phyloP scores from a whole-genome alignment of 176 grass and related monocot genomes.

The Microstegium vimineum region DNA sequence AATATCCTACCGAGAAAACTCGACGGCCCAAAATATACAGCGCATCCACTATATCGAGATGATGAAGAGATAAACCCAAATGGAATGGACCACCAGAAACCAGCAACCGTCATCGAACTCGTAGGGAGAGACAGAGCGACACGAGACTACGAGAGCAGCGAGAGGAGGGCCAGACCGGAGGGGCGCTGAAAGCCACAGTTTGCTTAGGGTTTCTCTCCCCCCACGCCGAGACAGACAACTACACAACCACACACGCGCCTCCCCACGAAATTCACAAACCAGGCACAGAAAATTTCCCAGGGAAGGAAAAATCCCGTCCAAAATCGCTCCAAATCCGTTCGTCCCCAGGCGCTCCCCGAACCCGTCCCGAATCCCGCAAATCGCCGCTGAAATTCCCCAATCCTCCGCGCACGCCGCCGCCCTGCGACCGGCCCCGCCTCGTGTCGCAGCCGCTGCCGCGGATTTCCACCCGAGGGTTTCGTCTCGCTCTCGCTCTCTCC shows the following conservation, averaged over 20 bases:
- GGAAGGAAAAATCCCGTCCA: constrained; percentile 33
- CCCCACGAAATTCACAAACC: constrained; percentile 34
- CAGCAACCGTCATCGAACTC: constrained; percentile 14
- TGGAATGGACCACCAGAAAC: not conserved
- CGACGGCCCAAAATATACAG: not conserved
- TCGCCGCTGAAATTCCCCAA: constrained; percentile 23
- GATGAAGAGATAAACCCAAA: not conserved
- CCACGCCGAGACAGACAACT: constrained; percentile 1
- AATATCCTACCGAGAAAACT: not conserved
- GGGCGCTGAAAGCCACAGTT: constrained; percentile 26
- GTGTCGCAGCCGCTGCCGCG: not conserved
- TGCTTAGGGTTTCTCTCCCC: constrained; percentile 50
- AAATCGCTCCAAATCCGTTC: constrained; percentile 36
- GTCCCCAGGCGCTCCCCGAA: not conserved
- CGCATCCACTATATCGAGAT: not conserved
- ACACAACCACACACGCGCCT: constrained; percentile 29
- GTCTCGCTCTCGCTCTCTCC: not conserved
- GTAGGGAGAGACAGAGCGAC: not conserved
- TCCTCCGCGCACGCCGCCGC: too few species aligned
- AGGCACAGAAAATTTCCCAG: constrained; percentile 26
- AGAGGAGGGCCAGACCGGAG: not conserved
- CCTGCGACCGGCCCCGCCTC: not conserved
- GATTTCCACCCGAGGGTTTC: constrained; percentile 16
- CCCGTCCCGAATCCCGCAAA: constrained; percentile 22
- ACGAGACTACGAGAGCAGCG: not conserved